Base-by-base conservation (phyloP, 768 basidiomycete genomes). In the Lentinus brumalis region DNA sequence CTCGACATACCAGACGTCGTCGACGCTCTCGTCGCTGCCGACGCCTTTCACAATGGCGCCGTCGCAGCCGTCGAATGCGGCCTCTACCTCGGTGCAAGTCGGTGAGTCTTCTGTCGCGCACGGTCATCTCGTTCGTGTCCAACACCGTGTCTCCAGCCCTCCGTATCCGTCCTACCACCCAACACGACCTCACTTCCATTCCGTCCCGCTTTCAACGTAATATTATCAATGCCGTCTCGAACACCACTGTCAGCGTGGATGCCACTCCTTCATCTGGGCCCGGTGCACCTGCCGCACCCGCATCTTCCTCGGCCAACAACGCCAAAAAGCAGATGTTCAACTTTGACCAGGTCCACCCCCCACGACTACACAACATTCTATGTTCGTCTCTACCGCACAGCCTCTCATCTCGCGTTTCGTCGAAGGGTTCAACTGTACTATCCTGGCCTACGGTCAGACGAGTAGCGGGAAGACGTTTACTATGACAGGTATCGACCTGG, bases 391-490 rank as follows among this genome's bases (percentile, higher is more conserved):
- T 6, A 96, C 95, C 40, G 90, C 93, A 21, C 83, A 88, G 47
- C 92, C 92, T 11, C 88, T 96, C 70, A 82, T 96, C 63, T 83
- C 87, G 31, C 89, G 92, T 66, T 96, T 96, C 73, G 71, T 94
- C 32, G 92, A 95, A 69, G 96, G 96, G 5, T 95, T 95, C 75
- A 99, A 99, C 78, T 96, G 96, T 63, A 99, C 97, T 11, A 91
- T 98, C 57, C 86, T 99, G 65, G 97, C 97, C 53, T 99, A 99
- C 75, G 96, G 96, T 40, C 96, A 98, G 74, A 98, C 96, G 2
- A 92, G 91, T 66, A 94, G 92, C 65, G 96, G 96, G 59, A 99
- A 99, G 77, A 95, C 93, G 0, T 95, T 94, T 75, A 94, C 96
- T 45, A 98, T 98, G 97, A 96, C 96, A 32, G 96, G 96, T 53